Percentiles rank a stretch among this genome's conserved stretches.
phyloP scores from a whole-genome alignment of 2,329 filamentous ascomycete species.

The Thyridium curvatum region DNA sequence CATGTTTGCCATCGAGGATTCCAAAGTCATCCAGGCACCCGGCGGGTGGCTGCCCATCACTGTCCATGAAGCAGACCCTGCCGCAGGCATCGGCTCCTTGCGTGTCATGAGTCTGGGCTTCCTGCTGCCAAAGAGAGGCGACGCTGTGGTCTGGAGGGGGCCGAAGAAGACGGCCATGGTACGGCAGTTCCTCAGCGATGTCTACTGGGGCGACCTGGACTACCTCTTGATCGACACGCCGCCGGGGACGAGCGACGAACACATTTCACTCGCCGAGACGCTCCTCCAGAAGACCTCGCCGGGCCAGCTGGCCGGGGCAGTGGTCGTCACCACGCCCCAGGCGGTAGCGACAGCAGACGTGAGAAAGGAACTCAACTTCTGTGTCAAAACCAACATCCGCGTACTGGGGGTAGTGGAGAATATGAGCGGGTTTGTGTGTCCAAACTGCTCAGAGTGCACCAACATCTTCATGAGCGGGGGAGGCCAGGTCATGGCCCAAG shows the following conservation, averaged over 20 bases:
- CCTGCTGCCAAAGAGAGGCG: conserved; percentile 72
- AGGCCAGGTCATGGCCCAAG: conserved; percentile 79
- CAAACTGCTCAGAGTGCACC: conserved; percentile 75
- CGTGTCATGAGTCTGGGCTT: conserved; percentile 93
- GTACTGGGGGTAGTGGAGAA: conserved; percentile 93
- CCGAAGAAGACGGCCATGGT: conserved; percentile 99
- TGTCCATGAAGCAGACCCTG: conserved; percentile 60
- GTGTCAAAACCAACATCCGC: conserved; percentile 70
- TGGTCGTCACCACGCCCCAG: conserved; percentile 94
- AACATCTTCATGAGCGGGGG: conserved; percentile 92
- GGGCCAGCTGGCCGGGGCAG: conserved; percentile 74
- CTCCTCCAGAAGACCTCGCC: conserved; percentile 58
- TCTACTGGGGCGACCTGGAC: conserved; percentile 82
- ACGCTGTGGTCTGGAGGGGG: conserved; percentile 94
- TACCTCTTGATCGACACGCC: conserved; percentile 94
- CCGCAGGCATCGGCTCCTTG: conserved; percentile 53
- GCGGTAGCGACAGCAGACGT: conserved; percentile 92
- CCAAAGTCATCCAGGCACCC: conserved; percentile 85
- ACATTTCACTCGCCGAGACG: conserved; percentile 89
- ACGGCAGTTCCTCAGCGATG: conserved; percentile 87
- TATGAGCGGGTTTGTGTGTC: conserved; percentile 89
- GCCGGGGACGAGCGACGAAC: conserved; percentile 92
- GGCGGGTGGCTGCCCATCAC: conserved; percentile 88
- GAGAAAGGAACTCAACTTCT: conserved; percentile 91
- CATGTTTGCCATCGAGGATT: conserved; percentile 82